Base-by-base conservation (phyloP, 768 basidiomycete species). In the Rubroboletus satanas region DNA sequence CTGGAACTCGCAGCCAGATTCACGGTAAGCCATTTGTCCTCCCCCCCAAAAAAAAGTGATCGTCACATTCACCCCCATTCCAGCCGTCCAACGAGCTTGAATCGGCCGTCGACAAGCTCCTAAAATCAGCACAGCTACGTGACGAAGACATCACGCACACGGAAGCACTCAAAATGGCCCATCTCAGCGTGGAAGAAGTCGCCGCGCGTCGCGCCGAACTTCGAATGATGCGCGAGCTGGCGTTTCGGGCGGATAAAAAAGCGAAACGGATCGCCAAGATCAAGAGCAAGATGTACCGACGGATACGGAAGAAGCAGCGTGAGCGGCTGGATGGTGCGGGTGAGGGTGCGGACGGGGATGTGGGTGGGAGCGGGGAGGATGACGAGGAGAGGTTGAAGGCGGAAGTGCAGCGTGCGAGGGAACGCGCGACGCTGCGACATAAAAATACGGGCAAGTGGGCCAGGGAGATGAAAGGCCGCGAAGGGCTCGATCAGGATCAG, bases 271-370 rank as follows among this genome's bases (percentile, higher is more conserved):
- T 96, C 17, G 83, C 87, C 21, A 98, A 95, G 75, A 99, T 99
- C 73, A 98, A 98, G 77, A 92, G 88, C 69, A 96, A 93, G 73
- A 84, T 91, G 2, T 98, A 93, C 68, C 79, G 94, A 29, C 87
- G 88, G 60, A 77, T 98, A 45, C 85, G 85, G 65, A 81, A 90
- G 68, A 93, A 89, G 66, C 83, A 88, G 64, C 80, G 80, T 44
- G 88, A 85, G 54, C 83, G 83, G 57, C 72, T 86, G 15, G 74
- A 75, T 70, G 67, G 68, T 63, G 69, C 71, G 42, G 72, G 75
- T 57, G 83, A 76, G 46, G 78, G 67, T 2, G 79, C 14, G 0
- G 56, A 47, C 0, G 57, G 15, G 7, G 49, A 35, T 9, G 53
- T 0, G 5, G 47, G 29, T 5, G 51, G 0, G 33, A 51, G 78